Percentiles rank a stretch among this genome's conserved stretches.
These are phyloP conservation scores for Colletotrichum brevisporum DNA, from an alignment of 2,329 filamentous ascomycete genomes.

Conservation along the genomic window DNA sequence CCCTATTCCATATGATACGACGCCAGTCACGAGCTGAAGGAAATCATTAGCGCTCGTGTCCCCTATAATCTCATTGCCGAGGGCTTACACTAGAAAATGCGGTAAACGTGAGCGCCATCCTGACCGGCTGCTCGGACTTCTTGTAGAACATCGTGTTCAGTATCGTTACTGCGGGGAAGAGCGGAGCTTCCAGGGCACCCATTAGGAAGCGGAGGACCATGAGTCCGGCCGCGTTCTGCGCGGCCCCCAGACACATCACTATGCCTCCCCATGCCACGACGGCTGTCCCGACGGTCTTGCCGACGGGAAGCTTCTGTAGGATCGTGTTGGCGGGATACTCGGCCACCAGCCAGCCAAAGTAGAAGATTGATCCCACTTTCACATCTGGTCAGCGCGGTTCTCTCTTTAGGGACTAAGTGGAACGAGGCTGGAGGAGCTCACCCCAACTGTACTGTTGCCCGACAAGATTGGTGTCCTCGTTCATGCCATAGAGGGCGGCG, in stretches of 20 bases:
- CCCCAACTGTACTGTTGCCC: conserved; percentile 31
- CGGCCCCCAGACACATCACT: conserved; percentile 63
- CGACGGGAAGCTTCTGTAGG: conserved; percentile 63
- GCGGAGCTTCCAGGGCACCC: conserved; percentile 69
- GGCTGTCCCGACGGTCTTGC: conserved; percentile 60
- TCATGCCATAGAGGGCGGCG: conserved; percentile 69
- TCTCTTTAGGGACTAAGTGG: background rate
- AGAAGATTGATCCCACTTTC: conserved; percentile 61
- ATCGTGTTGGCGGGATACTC: conserved; percentile 61
- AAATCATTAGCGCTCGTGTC: background rate
- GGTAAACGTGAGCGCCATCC: conserved; percentile 31
- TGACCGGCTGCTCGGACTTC: conserved; percentile 23
- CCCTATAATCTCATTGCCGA: too few relatives aligned
- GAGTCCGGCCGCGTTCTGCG: conserved; percentile 67
- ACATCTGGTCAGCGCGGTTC: background rate
- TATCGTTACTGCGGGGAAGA: conserved; percentile 70
- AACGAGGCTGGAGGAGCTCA: background rate
- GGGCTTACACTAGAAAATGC: conserved; percentile 40
- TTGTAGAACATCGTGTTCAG: conserved; percentile 70
- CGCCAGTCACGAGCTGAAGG: conserved; percentile 41
- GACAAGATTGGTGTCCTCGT: conserved; percentile 55
- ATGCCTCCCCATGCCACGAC: conserved; percentile 64
- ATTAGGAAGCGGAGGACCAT: conserved; percentile 70
- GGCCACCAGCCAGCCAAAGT: conserved; percentile 63
- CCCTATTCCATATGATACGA: conserved; percentile 53